phyloP scores from a whole-genome alignment of 148 eudicot species.

The Vaccinium darrowii region DNA sequence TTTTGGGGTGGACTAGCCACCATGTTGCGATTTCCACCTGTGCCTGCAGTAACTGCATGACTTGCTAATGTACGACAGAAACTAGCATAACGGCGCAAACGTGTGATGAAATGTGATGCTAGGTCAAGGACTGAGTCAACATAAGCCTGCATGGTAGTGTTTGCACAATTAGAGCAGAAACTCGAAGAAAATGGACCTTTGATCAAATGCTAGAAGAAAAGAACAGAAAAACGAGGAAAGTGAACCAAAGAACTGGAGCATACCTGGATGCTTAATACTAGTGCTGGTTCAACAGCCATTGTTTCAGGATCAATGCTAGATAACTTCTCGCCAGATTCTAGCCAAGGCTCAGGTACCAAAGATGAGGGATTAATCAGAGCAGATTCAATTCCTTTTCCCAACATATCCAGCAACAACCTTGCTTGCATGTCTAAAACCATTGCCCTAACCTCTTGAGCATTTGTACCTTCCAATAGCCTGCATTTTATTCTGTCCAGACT shows the following conservation, averaged over 20 bases:
- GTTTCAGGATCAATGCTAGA: conserved; percentile 71
- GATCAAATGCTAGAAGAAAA: background rate
- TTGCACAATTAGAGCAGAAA: conserved; percentile 14
- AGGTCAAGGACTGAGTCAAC: conserved; percentile 97
- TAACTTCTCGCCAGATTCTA: conserved; percentile 74
- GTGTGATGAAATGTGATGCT: conserved; percentile 97
- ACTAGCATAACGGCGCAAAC: conserved; percentile 96
- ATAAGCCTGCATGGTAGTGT: conserved; percentile 63
- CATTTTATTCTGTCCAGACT: conserved; percentile 96
- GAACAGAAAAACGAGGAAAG: background rate
- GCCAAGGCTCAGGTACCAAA: conserved; percentile 92
- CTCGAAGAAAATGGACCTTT: background rate
- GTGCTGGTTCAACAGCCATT: conserved; percentile 92
- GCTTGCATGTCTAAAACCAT: conserved; percentile 99
- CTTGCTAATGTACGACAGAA: conserved; percentile 97
- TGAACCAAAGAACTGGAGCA: conserved; percentile 7
- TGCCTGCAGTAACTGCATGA: conserved; percentile 85
- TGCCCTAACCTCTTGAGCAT: conserved; percentile 97
- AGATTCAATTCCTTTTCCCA: conserved; percentile 96
- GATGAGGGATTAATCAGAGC: conserved; percentile 87
- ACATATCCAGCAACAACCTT: conserved; percentile 93
- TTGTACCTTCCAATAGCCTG: conserved; percentile 94
- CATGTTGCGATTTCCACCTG: conserved; percentile 80
- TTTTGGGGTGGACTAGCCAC: conserved; percentile 92
- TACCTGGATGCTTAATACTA: conserved; percentile 84